Evolutionary conservation across 1,284 basidiomycete species (phyloP), one percentile per base, ranked within the genome.

Genomic region (Ganoderma lingzhi): DNA sequence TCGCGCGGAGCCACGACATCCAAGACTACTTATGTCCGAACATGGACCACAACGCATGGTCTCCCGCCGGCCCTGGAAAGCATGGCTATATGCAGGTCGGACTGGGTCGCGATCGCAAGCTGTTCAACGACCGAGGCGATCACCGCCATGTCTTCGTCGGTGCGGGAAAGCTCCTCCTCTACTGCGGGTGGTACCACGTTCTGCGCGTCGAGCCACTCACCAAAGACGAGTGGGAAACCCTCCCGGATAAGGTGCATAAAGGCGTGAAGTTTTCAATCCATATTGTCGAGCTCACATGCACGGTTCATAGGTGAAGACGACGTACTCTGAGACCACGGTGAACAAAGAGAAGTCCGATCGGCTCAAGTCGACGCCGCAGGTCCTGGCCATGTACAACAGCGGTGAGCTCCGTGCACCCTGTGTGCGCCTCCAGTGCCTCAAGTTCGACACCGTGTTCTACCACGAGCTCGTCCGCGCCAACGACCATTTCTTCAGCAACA

Each of bases 361-460:
- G 61, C 62, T 76, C 32, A 78, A 79, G 32, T 73, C 79, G 17
- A 58, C 76, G 1, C 73, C 79, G 32, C 76, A 77, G 53, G 82
- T 84, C 35, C 72, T 75, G 30, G 74, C 74, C 6, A 80, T 82
- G 39, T 88, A 87, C 75, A 79, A 84, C 65, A 67, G 69, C 30
- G 86, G 85, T 23, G 73, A 78, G 58, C 77, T 84, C 28, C 75
- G 70, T 6, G 83, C 84, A 6, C 86, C 86, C 14, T 87, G 85
- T 70, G 84, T 87, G 53, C 80, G 79, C 42, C 76, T 88, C 42
- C 78, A 81, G 65, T 86, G 83, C 72, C 74, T 84, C 23, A 79
- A 77, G 41, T 87, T 84, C 76, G 81, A 86, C 71, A 76, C 80
- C 23, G 76, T 73, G 37, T 87, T 84, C 75, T 82, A 86, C 71